A percentile compares a stretch with the other conserved stretches of the same genome.
Conservation (phyloP, 2,329 filamentous ascomycete genomes). For the Fusarium incarnatum region DNA sequence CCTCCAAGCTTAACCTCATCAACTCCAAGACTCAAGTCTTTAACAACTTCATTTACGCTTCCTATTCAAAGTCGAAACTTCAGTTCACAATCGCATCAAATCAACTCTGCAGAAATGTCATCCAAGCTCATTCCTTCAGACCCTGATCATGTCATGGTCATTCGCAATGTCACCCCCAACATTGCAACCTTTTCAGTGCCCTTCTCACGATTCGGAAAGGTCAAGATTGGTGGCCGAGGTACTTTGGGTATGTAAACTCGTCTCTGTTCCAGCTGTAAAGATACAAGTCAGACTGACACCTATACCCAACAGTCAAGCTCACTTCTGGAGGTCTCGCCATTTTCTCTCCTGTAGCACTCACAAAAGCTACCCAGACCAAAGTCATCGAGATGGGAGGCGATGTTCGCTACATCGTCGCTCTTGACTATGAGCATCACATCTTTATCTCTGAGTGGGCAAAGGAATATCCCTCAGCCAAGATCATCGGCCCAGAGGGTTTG, state of each 20-base stretch:
- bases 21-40: background rate
- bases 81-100: constrained; percentile 17
- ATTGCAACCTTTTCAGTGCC: constrained; percentile 84
- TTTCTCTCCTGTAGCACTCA: constrained; percentile 92
- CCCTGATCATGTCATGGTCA: constrained; percentile 88
- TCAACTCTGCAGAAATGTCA: constrained; percentile 60
- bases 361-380: constrained; percentile 75
- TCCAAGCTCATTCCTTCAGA: constrained; percentile 74
- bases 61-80: constrained; percentile 9
- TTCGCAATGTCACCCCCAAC: constrained; percentile 83
- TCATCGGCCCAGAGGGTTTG: constrained; percentile 86
- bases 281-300: background rate
- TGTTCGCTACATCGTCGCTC: constrained; percentile 86
- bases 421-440: constrained; percentile 95
- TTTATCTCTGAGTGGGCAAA: constrained; percentile 87
- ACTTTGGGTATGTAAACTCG: constrained; percentile 75
- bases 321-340: constrained; percentile 82
- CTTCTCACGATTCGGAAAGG: constrained; percentile 81
- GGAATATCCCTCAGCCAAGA: constrained; percentile 80
- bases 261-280: background rate
- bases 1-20: constrained; percentile 19
- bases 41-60: background rate
- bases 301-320: constrained; percentile 73
- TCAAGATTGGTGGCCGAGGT: constrained; percentile 87
- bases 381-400: constrained; percentile 73